Percentiles rank a stretch among this genome's conserved stretches.
Conservation (phyloP, 2,329 filamentous ascomycete genomes). For the Pseudogymnoascus verrucosus region DNA sequence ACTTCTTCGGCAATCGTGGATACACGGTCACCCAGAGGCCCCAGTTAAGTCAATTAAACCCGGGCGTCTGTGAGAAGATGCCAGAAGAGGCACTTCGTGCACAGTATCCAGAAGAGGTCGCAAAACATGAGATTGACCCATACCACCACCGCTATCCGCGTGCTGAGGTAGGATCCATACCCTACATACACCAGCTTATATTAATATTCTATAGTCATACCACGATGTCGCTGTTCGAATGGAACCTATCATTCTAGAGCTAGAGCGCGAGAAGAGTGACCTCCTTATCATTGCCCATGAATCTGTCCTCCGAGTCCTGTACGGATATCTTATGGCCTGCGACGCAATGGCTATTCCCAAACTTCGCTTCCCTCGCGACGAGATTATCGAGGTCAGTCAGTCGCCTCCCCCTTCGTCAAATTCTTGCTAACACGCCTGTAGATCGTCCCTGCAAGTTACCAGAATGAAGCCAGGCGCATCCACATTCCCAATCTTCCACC, state of each 20-base stretch:
- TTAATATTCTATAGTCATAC: slow-evolving; percentile 60
- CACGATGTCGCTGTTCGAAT: slow-evolving; percentile 96
- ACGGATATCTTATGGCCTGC: slow-evolving; percentile 97
- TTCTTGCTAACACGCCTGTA: slow-evolving; percentile 14
- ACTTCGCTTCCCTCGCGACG: slow-evolving; percentile 86
- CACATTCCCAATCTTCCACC: slow-evolving; percentile 62
- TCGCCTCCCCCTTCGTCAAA: background rate
- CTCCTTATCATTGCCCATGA: slow-evolving; percentile 98
- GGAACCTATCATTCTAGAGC: slow-evolving; percentile 93
- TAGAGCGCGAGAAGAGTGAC: slow-evolving; percentile 94
- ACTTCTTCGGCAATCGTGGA: slow-evolving; percentile 68
- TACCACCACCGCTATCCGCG: slow-evolving; percentile 96
- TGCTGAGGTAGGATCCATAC: slow-evolving; percentile 59
- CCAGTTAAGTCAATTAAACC: slow-evolving; percentile 96
- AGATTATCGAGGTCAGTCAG: slow-evolving; percentile 75
- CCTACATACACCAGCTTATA: slow-evolving; percentile 9
- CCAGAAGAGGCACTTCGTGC: slow-evolving; percentile 72
- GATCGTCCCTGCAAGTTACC: slow-evolving; percentile 95
- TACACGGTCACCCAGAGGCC: slow-evolving; percentile 86
- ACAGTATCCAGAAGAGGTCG: slow-evolving; percentile 82
- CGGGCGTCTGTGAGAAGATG: slow-evolving; percentile 91
- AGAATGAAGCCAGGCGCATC: slow-evolving; percentile 89
- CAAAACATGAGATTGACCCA: slow-evolving; percentile 87
- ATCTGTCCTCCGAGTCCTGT: slow-evolving; percentile 91
- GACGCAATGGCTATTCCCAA: slow-evolving; percentile 90